Conservation (phyloP, 768 basidiomycete species). For the Lactarius deliciosus region DNA sequence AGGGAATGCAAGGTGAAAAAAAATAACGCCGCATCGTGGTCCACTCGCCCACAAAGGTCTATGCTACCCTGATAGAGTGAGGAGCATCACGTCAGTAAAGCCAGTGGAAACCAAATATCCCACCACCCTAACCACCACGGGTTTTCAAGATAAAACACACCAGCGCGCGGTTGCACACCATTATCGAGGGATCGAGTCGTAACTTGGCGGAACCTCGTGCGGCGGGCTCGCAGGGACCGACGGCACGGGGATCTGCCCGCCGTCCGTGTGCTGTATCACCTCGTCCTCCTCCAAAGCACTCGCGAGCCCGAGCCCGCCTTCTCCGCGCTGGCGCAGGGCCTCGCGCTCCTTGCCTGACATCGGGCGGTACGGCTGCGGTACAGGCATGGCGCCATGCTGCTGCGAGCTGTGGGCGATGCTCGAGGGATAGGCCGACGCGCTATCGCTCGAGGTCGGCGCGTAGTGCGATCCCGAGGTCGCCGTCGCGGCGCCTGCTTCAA, state of each 20-base stretch:
- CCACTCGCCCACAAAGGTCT: not conserved
- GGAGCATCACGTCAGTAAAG: not conserved
- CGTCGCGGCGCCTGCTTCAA: conserved; percentile 18
- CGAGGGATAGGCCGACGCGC: not conserved
- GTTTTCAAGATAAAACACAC: not conserved
- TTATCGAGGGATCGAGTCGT: conserved; percentile 34
- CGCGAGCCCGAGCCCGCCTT: conserved; percentile 31
- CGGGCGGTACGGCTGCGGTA: conserved; percentile 25
- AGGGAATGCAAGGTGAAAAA: not conserved
- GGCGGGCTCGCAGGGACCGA: conserved; percentile 20
- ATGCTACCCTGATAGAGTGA: not conserved
- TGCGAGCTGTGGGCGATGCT: conserved; percentile 8
- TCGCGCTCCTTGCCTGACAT: conserved; percentile 35
- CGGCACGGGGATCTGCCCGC: conserved; percentile 27
- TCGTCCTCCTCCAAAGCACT: conserved; percentile 27
- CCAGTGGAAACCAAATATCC: too few species aligned
- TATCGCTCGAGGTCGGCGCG: conserved; percentile 23
- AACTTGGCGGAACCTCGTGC: conserved; percentile 37
- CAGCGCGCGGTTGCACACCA: not conserved
- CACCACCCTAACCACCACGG: not conserved
- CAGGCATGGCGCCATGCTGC: not conserved
- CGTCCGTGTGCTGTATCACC: conserved; percentile 36
- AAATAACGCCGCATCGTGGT: not conserved
- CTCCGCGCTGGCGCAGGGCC: conserved; percentile 29
- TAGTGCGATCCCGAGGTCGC: conserved; percentile 30